Conservation (phyloP, 345 rosid genomes). For the Lepidium africanum region DNA sequence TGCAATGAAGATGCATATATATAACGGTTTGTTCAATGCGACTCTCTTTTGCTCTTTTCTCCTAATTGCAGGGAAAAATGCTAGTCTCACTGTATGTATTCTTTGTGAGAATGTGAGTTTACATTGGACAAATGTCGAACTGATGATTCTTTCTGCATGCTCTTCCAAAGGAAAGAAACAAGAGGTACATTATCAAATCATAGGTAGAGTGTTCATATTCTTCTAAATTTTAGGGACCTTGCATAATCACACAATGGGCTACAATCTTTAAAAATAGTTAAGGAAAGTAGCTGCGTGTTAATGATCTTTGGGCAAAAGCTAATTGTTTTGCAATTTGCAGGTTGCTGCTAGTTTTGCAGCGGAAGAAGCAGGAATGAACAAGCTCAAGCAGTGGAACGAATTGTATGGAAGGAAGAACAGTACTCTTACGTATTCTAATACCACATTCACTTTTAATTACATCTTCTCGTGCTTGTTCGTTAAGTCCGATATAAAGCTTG, state of each 20-base stretch:
- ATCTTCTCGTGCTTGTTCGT: background rate
- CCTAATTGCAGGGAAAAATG: background rate
- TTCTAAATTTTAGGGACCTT: too few species aligned
- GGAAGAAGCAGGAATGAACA: slow-evolving; percentile 58
- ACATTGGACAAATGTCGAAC: too few species aligned
- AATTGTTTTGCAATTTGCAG: slow-evolving; percentile 30
- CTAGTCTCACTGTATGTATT: too few species aligned
- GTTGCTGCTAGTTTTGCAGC: slow-evolving; percentile 84
- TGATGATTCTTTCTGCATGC: too few species aligned
- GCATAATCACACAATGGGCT: too few species aligned
- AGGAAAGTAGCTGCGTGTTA: background rate
- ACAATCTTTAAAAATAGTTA: background rate
- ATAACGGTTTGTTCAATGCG: background rate
- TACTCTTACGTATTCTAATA: slow-evolving; percentile 63
- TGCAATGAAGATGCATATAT: background rate
- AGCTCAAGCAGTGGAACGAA: slow-evolving; percentile 81
- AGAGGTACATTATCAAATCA: too few species aligned
- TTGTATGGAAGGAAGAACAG: slow-evolving; percentile 65
- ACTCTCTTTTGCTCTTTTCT: background rate
- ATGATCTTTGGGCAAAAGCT: background rate
- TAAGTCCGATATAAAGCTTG: background rate
- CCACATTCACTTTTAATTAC: background rate
- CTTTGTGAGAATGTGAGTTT: too few species aligned
- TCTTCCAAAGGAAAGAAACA: too few species aligned
- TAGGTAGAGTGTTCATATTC: too few species aligned